phyloP scores from a whole-genome alignment of 2,329 filamentous ascomycete genomes.

The Aspergillus fischeri region DNA sequence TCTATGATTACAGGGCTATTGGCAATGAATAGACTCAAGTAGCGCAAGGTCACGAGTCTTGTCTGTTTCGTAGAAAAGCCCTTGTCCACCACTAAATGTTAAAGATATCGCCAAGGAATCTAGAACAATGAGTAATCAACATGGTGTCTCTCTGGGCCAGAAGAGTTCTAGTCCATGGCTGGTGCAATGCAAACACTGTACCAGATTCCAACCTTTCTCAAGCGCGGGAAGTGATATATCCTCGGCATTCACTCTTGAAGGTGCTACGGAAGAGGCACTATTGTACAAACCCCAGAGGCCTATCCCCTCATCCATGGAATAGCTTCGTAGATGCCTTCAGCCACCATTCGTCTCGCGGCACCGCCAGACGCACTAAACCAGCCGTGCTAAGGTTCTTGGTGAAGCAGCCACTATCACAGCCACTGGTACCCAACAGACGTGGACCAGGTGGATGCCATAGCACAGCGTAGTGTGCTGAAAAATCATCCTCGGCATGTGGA shows the following conservation, averaged over 20 bases:
- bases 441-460: too few relatives aligned
- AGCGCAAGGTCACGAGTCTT: not conserved
- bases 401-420: not conserved
- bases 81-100: not conserved
- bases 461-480: not conserved
- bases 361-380: not conserved
- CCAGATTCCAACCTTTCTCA: too few relatives aligned
- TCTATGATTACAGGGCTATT: not conserved
- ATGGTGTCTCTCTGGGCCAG: too few relatives aligned
- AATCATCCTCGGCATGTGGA: not conserved
- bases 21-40: not conserved
- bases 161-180: not conserved
- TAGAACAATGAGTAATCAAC: not conserved
- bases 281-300: not conserved
- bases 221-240: too few relatives aligned
- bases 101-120: not conserved
- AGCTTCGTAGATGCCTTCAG: not conserved
- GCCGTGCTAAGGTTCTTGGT: not conserved
- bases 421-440: not conserved
- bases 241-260: too few relatives aligned
- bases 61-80: not conserved
- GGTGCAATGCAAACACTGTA: too few relatives aligned
- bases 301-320: not conserved
- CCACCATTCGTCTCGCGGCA: not conserved
- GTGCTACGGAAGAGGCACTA: too few relatives aligned